A percentile compares a stretch with the other conserved stretches of the same genome.
Evolutionary conservation across 2,329 filamentous ascomycete genomes (phyloP).

Genomic region (Ophiognomonia clavigignenti-juglandacearum): DNA sequence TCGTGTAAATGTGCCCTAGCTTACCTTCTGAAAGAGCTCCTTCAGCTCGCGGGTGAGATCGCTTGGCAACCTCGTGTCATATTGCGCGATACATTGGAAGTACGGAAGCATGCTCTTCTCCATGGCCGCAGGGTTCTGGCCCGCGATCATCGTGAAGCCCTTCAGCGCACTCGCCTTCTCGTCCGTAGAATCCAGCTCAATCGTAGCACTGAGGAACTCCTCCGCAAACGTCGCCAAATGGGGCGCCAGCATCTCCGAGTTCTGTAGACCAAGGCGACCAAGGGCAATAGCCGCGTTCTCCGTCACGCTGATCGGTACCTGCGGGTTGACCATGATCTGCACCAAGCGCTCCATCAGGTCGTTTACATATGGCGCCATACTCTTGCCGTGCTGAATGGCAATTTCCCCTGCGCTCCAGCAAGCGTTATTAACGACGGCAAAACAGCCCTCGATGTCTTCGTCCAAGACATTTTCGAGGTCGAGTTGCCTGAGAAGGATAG

Average conservation of each 20-base stretch:
- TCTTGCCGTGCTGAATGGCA: constrained; percentile 69
- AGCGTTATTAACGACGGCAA: constrained; percentile 95
- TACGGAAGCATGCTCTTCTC: constrained; percentile 79
- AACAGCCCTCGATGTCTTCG: constrained; percentile 77
- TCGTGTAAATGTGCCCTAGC: constrained; percentile 22
- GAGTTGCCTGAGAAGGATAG: constrained; percentile 80
- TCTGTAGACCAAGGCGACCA: constrained; percentile 78
- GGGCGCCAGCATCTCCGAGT: constrained; percentile 69
- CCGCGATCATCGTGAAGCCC: constrained; percentile 81
- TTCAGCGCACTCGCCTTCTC: constrained; percentile 93
- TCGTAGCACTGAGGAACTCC: constrained; percentile 76
- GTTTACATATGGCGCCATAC: constrained; percentile 72
- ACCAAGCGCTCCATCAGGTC: constrained; percentile 73
- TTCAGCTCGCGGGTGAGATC: constrained; percentile 62
- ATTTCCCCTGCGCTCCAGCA: constrained; percentile 97
- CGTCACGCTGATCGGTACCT: constrained; percentile 78
- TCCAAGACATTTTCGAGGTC: constrained; percentile 73
- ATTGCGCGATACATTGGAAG: constrained; percentile 78
- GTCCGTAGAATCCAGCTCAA: constrained; percentile 78
- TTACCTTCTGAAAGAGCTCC: constrained; percentile 71
- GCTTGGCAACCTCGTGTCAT: constrained; percentile 58
- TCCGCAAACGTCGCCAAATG: constrained; percentile 76
- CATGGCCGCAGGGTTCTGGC: constrained; percentile 86
- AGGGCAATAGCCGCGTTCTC: constrained; percentile 95
- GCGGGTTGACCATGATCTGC: constrained; percentile 77